phyloP scores from a whole-genome alignment of 495 filamentous ascomycete species.

The Aspergillus funiculosus region DNA sequence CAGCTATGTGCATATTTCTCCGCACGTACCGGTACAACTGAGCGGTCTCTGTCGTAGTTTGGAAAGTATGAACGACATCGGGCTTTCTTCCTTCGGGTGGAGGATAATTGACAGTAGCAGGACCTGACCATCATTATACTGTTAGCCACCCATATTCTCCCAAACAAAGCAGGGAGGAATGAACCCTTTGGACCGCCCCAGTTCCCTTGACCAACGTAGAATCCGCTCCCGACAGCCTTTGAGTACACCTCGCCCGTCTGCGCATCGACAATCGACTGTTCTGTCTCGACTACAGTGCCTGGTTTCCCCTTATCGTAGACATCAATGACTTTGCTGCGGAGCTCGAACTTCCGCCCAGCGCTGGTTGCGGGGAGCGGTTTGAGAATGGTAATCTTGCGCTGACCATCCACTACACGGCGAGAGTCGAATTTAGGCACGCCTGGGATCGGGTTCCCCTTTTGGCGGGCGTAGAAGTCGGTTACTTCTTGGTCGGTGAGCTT shows the following conservation, averaged over 20 bases:
- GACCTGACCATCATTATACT: too few species aligned
- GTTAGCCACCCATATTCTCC: too few species aligned
- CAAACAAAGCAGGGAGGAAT: background rate
- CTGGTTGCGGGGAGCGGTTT: slow-evolving; percentile 72
- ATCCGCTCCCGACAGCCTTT: slow-evolving; percentile 60
- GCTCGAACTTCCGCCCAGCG: slow-evolving; percentile 66
- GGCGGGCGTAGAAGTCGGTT: slow-evolving; percentile 73
- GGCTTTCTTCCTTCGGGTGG: slow-evolving; percentile 65
- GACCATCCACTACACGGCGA: slow-evolving; percentile 72
- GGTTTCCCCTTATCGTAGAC: slow-evolving; percentile 90
- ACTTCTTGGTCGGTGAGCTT: slow-evolving; percentile 73
- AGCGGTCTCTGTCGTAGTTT: slow-evolving; percentile 63
- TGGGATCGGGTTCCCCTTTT: slow-evolving; percentile 56
- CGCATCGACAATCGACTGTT: slow-evolving; percentile 69
- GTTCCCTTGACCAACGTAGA: slow-evolving; percentile 76
- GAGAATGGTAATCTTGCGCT: slow-evolving; percentile 71
- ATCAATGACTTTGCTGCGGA: slow-evolving; percentile 72
- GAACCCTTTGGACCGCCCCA: slow-evolving; percentile 88
- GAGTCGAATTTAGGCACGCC: slow-evolving; percentile 73
- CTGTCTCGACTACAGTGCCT: slow-evolving; percentile 74
- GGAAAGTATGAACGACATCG: slow-evolving; percentile 64
- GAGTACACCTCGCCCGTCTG: slow-evolving; percentile 65
- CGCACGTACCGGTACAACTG: slow-evolving; percentile 68
- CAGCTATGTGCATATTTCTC: too few species aligned
- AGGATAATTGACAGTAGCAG: slow-evolving; percentile 66